Conservation (phyloP, 257 asterid species). For the Oldenlandia corymbosa region DNA sequence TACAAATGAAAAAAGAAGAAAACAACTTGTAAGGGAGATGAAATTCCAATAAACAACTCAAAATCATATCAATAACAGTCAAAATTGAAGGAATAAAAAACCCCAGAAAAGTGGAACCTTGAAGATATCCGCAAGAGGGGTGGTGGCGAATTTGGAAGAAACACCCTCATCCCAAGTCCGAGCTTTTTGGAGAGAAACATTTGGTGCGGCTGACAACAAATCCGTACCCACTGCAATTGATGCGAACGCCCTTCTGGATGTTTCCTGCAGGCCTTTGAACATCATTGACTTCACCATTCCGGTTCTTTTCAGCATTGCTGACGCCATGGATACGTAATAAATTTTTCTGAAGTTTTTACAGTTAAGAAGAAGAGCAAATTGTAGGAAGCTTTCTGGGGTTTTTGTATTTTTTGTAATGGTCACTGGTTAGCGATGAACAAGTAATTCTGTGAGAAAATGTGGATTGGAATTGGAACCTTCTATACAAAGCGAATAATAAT, state of each 20-base stretch:
- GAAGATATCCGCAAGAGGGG: constrained; percentile 65
- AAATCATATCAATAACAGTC: not conserved
- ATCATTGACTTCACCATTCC: constrained; percentile 34
- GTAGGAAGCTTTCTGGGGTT: not conserved
- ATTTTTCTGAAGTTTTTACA: not conserved
- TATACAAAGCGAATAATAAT: too few species aligned
- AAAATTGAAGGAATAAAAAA: too few species aligned
- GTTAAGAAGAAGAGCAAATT: not conserved
- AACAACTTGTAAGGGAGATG: not conserved
- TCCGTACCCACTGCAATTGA: constrained; percentile 79
- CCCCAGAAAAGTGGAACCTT: constrained; percentile 37
- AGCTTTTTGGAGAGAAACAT: constrained; percentile 78
- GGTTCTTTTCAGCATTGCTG: constrained; percentile 50
- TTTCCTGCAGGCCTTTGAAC: constrained; percentile 26
- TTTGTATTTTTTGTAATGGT: too few species aligned
- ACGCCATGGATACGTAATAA: constrained; percentile 31
- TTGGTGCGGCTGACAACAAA: constrained; percentile 60
- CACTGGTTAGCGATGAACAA: too few species aligned
- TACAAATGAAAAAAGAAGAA: constrained; percentile 39
- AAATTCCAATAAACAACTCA: not conserved
- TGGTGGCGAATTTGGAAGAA: constrained; percentile 77
- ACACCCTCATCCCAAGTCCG: constrained; percentile 97
- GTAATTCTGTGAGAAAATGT: too few species aligned
- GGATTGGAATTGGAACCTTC: too few species aligned
- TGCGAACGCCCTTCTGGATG: constrained; percentile 53